Evolutionary conservation across 352 stramenopile species (phyloP).

Genomic region (Elongisporangium anandrum): DNA sequence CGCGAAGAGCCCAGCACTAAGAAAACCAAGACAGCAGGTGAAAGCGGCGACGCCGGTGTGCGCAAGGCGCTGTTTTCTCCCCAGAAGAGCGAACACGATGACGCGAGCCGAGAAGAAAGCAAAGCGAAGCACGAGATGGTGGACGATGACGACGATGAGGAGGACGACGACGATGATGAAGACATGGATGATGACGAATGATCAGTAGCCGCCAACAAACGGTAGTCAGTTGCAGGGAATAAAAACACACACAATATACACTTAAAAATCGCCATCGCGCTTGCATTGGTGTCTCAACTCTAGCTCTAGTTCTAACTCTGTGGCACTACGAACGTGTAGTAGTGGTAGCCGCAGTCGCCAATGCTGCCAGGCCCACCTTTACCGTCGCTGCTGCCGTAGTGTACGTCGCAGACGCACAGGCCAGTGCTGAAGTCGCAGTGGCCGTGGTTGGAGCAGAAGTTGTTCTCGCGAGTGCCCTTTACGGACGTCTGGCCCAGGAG

Average conservation of each 20-base stretch:
- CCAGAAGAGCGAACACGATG: constrained; percentile 13
- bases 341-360: constrained; percentile 71
- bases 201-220: constrained; percentile 9
- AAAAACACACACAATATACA: not conserved
- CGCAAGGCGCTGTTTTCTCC: constrained; percentile 19
- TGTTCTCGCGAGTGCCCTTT: constrained; percentile 66
- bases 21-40: too few relatives aligned
- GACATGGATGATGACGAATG: constrained; percentile 23
- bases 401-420: constrained; percentile 48
- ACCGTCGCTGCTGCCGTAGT: constrained; percentile 71
- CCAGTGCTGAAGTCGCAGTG: constrained; percentile 62
- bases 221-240: not conserved
- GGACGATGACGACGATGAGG: constrained; percentile 27
- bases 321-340: constrained; percentile 18
- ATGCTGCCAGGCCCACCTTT: constrained; percentile 57
- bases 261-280: not conserved
- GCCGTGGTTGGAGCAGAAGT: constrained; percentile 74
- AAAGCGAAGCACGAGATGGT: constrained; percentile 10
- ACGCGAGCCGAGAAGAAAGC: constrained; percentile 8
- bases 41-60: constrained; percentile 5
- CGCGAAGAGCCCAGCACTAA: constrained; percentile 13
- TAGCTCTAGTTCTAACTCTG: constrained; percentile 2
- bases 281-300: not conserved
- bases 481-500: constrained; percentile 37
- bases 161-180: constrained; percentile 28